Evolutionary conservation across 2,329 filamentous ascomycete species (phyloP).

Genomic region (Aspergillus luchuensis): DNA sequence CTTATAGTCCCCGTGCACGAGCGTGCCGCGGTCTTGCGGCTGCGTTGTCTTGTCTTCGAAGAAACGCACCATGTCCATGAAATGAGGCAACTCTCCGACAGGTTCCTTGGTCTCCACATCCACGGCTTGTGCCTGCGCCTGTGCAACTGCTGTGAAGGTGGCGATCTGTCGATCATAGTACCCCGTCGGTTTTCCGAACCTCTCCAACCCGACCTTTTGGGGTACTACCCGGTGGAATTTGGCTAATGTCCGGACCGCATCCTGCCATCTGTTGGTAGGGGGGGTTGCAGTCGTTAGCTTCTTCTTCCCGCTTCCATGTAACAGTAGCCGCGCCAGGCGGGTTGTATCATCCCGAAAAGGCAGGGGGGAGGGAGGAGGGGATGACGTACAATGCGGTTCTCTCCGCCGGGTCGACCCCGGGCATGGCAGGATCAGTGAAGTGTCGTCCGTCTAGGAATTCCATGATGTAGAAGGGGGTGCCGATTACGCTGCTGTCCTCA

Average conservation of each 20-base stretch:
- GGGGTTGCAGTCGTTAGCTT: constrained; percentile 4
- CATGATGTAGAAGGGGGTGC: constrained; percentile 97
- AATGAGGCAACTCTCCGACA: constrained; percentile 82
- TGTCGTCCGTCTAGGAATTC: constrained; percentile 91
- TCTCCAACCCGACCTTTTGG: constrained; percentile 65
- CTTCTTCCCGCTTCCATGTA: background rate
- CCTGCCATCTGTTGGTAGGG: constrained; percentile 65
- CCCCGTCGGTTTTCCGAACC: constrained; percentile 71
- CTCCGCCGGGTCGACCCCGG: constrained; percentile 67
- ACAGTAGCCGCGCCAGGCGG: background rate
- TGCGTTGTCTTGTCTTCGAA: constrained; percentile 70
- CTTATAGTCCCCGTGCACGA: constrained; percentile 97
- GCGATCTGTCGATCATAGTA: constrained; percentile 86
- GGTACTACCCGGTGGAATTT: constrained; percentile 78
- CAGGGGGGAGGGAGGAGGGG: background rate
- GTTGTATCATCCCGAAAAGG: background rate
- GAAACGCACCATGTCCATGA: constrained; percentile 76
- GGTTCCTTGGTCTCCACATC: constrained; percentile 75
- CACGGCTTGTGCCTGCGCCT: constrained; percentile 70
- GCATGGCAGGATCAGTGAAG: constrained; percentile 84
- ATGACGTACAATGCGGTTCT: constrained; percentile 66
- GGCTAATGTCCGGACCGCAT: constrained; percentile 79
- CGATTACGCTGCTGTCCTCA: constrained; percentile 76
- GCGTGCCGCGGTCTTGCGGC: constrained; percentile 73
- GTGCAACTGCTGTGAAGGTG: constrained; percentile 78